Base-by-base conservation (phyloP, 805 yeast species). In the Schwanniomyces pseudopolymorphus region DNA sequence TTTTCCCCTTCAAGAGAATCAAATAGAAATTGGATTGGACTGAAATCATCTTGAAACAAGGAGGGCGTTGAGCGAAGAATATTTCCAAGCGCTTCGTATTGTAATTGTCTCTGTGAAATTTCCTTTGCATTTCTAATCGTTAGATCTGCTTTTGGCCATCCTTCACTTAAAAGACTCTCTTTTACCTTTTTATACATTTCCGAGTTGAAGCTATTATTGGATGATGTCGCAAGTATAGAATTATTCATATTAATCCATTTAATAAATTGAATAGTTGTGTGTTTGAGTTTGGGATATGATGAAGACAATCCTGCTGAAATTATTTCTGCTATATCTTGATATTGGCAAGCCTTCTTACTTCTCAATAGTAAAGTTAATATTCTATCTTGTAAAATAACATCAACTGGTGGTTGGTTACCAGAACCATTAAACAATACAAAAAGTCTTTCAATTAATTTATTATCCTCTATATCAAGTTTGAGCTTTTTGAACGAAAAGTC, bases 21-120 rank as follows among this genome's bases (percentile, higher is more conserved):
- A 51, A 90, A 83, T 16, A 91, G 64, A 56, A 89, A 90, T 42
- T 78, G 79, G 33, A 89, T 60, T 50, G 77, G 80, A 0, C 75
- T 60, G 31, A 84, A 63, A 54, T 82, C 83, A 11, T 66, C 54
- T 2, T 67, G 47, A 26, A 83, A 62, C 16, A 70, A 59, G 0
- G 59, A 54, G 0, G 79, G 70, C 33, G 77, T 70, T 27, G 76
- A 72, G 46, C 76, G 72, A 42, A 86, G 59, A 6, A 91, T 71
- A 17, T 81, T 75, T 1, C 96, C 94, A 20, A 91, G 63, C 0
- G 95, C 84, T 60, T 88, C 96, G 58, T 89, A 91, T 54, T 87
- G 89, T 33, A 75, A 64, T 55, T 78, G 76, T 54, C 94, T 74
- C 53, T 80, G 84, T 4, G 64, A 54, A 2, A 79, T 38, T 11